Percentiles rank a stretch among this genome's conserved stretches.
Conservation (phyloP, 2,329 filamentous ascomycete genomes). For the Geosmithia flava region DNA sequence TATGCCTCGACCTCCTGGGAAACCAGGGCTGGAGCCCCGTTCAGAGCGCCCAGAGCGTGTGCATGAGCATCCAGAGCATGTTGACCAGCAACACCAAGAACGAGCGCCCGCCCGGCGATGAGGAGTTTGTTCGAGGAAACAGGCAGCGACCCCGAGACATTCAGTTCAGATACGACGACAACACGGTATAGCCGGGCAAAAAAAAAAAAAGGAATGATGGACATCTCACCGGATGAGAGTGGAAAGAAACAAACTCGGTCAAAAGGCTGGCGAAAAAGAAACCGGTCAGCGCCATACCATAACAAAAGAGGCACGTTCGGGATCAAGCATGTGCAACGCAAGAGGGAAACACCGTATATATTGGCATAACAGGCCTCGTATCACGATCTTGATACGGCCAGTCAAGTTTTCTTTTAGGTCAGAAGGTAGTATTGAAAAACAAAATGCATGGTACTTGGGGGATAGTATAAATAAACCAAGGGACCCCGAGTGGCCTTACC, state of each 20-base stretch:
- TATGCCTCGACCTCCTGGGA: slow-evolving; percentile 88
- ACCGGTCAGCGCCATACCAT: neutral
- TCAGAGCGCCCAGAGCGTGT: slow-evolving; percentile 92
- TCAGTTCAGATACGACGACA: slow-evolving; percentile 88
- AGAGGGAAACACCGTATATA: too few species aligned
- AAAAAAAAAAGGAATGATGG: neutral
- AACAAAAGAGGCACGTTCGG: neutral
- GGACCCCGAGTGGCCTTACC: neutral
- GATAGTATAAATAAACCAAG: neutral
- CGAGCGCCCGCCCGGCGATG: slow-evolving; percentile 81
- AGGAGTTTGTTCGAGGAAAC: slow-evolving; percentile 76
- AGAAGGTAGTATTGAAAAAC: neutral
- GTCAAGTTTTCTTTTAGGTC: neutral
- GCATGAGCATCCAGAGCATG: slow-evolving; percentile 98
- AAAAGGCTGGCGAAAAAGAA: neutral
- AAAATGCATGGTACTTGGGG: neutral
- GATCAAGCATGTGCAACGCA: neutral
- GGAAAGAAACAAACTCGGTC: neutral
- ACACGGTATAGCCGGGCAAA: slow-evolving; percentile 42
- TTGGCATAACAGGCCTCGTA: neutral
- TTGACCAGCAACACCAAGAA: slow-evolving; percentile 87
- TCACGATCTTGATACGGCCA: neutral
- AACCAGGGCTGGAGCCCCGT: slow-evolving; percentile 89
- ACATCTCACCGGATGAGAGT: neutral
- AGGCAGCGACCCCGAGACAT: slow-evolving; percentile 75